Percentiles rank a stretch among this genome's conserved stretches.
Conservation (phyloP, 805 yeast species). For the Ogataea saltuana region DNA sequence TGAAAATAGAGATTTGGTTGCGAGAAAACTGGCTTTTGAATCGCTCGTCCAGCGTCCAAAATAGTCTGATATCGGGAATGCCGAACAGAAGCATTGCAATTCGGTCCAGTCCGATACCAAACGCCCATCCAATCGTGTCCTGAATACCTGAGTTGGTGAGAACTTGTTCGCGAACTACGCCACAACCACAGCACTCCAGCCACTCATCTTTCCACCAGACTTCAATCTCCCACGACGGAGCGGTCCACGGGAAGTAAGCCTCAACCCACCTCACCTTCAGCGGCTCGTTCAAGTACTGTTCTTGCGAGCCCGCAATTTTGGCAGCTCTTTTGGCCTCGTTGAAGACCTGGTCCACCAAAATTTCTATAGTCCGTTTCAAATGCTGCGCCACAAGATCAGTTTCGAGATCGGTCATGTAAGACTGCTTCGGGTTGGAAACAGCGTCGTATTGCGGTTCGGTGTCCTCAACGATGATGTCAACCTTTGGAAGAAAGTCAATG, state of each 20-base stretch:
- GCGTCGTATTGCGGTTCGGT: slow-evolving; percentile 54
- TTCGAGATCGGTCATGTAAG: slow-evolving; percentile 68
- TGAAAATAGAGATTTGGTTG: slow-evolving; percentile 69
- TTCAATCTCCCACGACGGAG: slow-evolving; percentile 98
- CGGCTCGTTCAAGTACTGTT: slow-evolving; percentile 67
- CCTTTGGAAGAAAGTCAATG: slow-evolving; percentile 62
- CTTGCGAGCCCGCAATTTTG: slow-evolving; percentile 57
- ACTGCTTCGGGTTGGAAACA: slow-evolving; percentile 76
- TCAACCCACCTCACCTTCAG: slow-evolving; percentile 91
- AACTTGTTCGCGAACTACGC: slow-evolving; percentile 80
- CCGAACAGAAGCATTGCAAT: slow-evolving; percentile 95
- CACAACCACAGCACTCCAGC: slow-evolving; percentile 97
- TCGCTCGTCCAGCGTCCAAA: slow-evolving; percentile 85
- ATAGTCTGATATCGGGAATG: slow-evolving; percentile 89
- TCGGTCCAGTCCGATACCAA: slow-evolving; percentile 93
- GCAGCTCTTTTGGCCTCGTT: slow-evolving; percentile 67
- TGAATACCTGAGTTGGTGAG: slow-evolving; percentile 68
- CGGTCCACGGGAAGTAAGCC: slow-evolving; percentile 96
- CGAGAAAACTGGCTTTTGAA: slow-evolving; percentile 70
- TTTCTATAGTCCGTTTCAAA: slow-evolving; percentile 82
- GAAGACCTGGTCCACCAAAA: slow-evolving; percentile 80
- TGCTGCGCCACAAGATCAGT: slow-evolving; percentile 71
- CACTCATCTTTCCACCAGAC: slow-evolving; percentile 99
- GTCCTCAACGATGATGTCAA: slow-evolving; percentile 77
- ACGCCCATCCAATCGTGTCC: slow-evolving; percentile 90